Base-by-base conservation (phyloP, 2,329 filamentous ascomycete genomes). In the Chaetomiaceae sp. region DNA sequence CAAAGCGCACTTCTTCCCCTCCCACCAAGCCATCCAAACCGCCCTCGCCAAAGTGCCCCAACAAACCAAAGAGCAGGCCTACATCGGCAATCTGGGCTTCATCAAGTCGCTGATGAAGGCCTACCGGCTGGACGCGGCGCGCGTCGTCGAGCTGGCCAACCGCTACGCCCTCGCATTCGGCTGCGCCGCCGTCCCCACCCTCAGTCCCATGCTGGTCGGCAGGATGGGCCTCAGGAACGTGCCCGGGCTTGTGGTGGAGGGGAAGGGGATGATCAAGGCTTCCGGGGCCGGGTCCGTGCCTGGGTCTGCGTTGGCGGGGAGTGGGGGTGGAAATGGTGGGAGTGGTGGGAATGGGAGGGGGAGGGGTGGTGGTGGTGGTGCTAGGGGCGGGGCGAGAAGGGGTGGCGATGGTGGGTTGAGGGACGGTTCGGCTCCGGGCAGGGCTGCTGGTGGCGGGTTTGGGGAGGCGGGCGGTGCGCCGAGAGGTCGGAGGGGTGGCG, bases 181-280 rank as follows among this genome's bases (percentile, higher is more conserved):
- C 7, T 62, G 68, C 1, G 61, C 69, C 1, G 72, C 73, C 45
- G 65, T 70, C 1, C 78, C 78, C 0, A 37, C 62, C 1, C 61
- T 81, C 1, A 61, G 65, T 50, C 74, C 73, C 60, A 67, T 59
- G 32, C 71, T 66, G 0, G 68, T 78, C 5, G 64, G 68, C 8
- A 81, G 80, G 68, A 81, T 81, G 77, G 76, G 76, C 0, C 58
- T 81, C 38, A 71, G 70, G 50, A 75, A 75, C 8, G 68, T 71
- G 1, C 65, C 59, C 29, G 78, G 78, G 0, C 57, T 81, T 11
- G 66, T 65, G 4, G 40, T 55, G 8, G 32, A 42, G 22, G 47
- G 49, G 7, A 50, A 38, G 29, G 45, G 45, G 2, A n/a, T 24
- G 10, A 12, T 40, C 2, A 8, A 10, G 6, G 9, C 22, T 24